Evolutionary conservation across 1,284 basidiomycete species (phyloP).

Genomic region (Stygiomarasmius scandens): DNA sequence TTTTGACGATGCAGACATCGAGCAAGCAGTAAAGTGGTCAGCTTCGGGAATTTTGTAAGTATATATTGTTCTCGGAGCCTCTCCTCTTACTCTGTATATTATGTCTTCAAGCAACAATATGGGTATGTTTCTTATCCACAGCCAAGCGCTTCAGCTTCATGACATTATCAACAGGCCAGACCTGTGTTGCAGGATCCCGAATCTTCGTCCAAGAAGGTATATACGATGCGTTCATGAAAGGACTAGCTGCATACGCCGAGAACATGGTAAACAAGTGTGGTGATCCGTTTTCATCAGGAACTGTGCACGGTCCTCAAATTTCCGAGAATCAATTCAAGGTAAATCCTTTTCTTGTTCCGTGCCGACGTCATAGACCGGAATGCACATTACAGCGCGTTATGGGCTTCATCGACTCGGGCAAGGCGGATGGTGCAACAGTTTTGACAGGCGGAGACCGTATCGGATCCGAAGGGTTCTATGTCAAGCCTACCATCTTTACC

Average conservation of each 20-base stretch:
- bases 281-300: slow-evolving; percentile 73
- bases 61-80: background rate
- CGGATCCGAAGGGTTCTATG: slow-evolving; percentile 74
- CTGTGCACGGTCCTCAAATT: slow-evolving; percentile 90
- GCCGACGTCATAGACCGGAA: too few species aligned
- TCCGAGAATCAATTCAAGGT: slow-evolving; percentile 66
- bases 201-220: slow-evolving; percentile 84
- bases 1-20: slow-evolving; percentile 76
- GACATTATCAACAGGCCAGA: slow-evolving; percentile 62
- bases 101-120: slow-evolving; percentile 1
- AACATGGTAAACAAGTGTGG: slow-evolving; percentile 57
- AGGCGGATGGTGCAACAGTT: slow-evolving; percentile 79
- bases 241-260: slow-evolving; percentile 58
- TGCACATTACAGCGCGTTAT: slow-evolving; percentile 80
- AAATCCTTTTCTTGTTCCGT: slow-evolving; percentile 12
- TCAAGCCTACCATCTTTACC: slow-evolving; percentile 85
- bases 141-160: background rate
- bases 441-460: slow-evolving; percentile 77
- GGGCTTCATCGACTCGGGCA: slow-evolving; percentile 86
- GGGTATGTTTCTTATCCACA: background rate
- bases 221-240: slow-evolving; percentile 72
- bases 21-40: slow-evolving; percentile 83
- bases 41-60: slow-evolving; percentile 78
- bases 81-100: background rate
- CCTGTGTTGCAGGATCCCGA: slow-evolving; percentile 82